Evolutionary conservation across 306 rosid species (phyloP), one percentile per base, ranked within the genome.

Genomic region (Acmispon strigosus): DNA sequence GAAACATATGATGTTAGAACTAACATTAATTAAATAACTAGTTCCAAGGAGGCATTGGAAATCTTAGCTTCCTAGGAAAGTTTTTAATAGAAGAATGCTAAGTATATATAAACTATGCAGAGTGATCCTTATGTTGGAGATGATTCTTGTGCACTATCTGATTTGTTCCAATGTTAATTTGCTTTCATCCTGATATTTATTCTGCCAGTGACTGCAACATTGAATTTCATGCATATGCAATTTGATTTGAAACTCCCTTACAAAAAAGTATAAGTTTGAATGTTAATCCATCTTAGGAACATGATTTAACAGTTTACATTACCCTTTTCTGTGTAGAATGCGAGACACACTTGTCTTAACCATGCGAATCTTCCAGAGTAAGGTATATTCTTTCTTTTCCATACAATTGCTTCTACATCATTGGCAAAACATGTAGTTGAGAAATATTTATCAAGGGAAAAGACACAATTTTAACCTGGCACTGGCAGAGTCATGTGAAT

Each of bases 281-380:
- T 64, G 55, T 53, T 14, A 42, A 62, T 73, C 54, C 57, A 76
- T 73, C 22, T 65, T 55, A 57, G 12, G 12, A 36, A 57, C 22
- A 62, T 58, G 12, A 70, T 18, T 32, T 79, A 60, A 83, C 78
- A 37, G 24, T 48, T 59, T 66, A 10, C 67, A 10, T 59, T 51
- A 12, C 62, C 14, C 10, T 63, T 80, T 69, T 72, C 74, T 63
- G 83, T 79, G 89, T 66, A 93, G 98, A 76, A 79, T 78, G 89
- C 93, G 98, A 0, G 98, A 93, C 79, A 88, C 96, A 7, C 90
- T 93, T 59, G 98, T 88, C 51, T 80, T 93, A 82, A 90, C 96
- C 47, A 86, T 90, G 93, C 84, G 98, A 84, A 53, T 88, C 84
- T 89, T 85, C 77, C 98, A 90, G 88, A 83, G 86, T 76, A 93